These are phyloP conservation scores for Eleusine coracana DNA, from an alignment of 176 grass and related monocot species.

Conservation along the genomic window DNA sequence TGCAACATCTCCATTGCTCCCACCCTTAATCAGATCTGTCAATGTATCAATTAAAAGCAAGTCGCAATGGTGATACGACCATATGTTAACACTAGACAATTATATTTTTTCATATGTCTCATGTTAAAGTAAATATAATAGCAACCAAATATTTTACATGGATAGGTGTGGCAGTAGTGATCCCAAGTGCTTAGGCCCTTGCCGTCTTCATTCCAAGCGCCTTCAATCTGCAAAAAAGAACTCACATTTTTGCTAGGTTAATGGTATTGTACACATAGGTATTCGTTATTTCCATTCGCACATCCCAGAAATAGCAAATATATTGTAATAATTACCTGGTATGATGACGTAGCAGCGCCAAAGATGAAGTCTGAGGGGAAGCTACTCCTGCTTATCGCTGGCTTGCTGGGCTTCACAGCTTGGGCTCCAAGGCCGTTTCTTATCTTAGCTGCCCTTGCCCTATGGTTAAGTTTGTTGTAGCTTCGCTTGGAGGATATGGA, in stretches of 20 bases:
- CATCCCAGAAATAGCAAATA: background rate
- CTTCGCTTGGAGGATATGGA: background rate
- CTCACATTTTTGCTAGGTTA: background rate
- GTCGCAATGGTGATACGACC: background rate
- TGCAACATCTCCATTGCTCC: slow-evolving; percentile 10
- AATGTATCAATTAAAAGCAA: background rate
- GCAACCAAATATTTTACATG: background rate
- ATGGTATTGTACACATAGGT: background rate
- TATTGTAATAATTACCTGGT: background rate
- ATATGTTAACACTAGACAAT: background rate
- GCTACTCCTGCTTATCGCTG: background rate
- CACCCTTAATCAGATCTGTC: background rate
- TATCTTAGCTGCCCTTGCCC: background rate
- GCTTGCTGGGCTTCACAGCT: background rate
- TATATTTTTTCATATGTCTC: background rate
- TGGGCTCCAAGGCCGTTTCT: background rate
- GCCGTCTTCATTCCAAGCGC: slow-evolving; percentile 15
- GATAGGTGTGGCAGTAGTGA: slow-evolving; percentile 9
- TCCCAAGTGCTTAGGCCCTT: slow-evolving; percentile 33
- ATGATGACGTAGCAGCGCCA: background rate
- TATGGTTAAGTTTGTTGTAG: background rate
- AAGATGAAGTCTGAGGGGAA: background rate
- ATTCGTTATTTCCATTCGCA: background rate
- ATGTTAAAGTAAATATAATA: too few species aligned
- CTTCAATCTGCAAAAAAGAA: slow-evolving; percentile 7